Evolutionary conservation across 139 green algal species (phyloP).

Genomic region (Coelastrella sp.): DNA sequence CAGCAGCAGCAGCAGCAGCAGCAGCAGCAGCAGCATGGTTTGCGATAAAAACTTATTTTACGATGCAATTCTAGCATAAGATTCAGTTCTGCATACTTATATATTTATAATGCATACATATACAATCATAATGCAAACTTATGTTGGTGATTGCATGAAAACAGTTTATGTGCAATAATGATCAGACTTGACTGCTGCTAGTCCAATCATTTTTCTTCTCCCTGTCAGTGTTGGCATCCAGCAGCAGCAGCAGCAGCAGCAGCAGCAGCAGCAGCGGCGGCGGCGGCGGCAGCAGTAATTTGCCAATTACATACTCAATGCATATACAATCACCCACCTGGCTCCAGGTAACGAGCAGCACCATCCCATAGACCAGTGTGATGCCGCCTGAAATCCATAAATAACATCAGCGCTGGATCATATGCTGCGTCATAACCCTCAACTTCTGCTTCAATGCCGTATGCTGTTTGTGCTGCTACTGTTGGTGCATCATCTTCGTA

Average conservation of each 20-base stretch:
- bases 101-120: background rate
- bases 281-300: background rate
- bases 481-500: constrained; percentile 83
- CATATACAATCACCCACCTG: constrained; percentile 35
- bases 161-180: too few relatives aligned
- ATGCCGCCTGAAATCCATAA: constrained; percentile 92
- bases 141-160: background rate
- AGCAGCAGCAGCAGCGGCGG: too few relatives aligned
- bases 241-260: background rate
- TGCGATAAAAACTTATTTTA: background rate
- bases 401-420: constrained; percentile 75
- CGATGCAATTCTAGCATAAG: background rate
- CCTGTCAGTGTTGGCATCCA: too few relatives aligned
- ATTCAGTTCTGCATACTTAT: background rate
- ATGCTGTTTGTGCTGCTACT: constrained; percentile 92
- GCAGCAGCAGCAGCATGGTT: background rate
- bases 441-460: constrained; percentile 88
- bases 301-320: background rate
- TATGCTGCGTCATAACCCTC: constrained; percentile 76
- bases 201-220: too few relatives aligned
- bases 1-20: background rate
- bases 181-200: too few relatives aligned
- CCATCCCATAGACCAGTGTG: constrained; percentile 80
- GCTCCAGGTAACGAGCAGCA: background rate
- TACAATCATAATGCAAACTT: background rate